Evolutionary conservation across 306 rosid genomes (phyloP), one percentile per base, ranked within the genome.

Genomic region (Cyamopsis tetragonoloba): DNA sequence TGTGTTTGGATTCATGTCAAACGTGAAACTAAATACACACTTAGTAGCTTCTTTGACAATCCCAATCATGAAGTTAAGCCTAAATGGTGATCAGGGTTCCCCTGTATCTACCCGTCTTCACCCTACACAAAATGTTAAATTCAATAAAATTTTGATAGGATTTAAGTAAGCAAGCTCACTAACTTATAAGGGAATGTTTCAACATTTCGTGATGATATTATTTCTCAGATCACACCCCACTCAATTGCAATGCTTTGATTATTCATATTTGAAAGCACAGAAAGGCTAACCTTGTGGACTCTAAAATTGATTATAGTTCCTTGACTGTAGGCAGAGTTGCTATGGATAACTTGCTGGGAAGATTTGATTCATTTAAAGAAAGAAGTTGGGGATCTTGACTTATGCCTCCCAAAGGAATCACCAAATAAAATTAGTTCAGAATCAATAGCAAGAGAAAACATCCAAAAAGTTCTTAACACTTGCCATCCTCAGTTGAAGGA

Each of bases 311-410:
- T 32, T 80, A 62, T 68, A 63, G 68, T 71, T 77, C 46, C 63
- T 31, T 63, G 72, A n/a, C 66, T 73, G 81, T 89, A 93, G 99
- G 96, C 84, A 15, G 86, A 86, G 73, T 63, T 80, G 14, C 65
- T 93, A 59, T 80, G 82, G 90, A 68, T 77, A 15, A 67, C 50
- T 65, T 90, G 97, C 83, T 75, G 76, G 81, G 73, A 77, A 69
- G 95, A 85, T 68, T 80, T 88, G 68, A 70, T 70, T 65, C 83
- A 70, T 69, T 74, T 82, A 76, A 80, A 71, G 71, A 80, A 83
- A 72, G 76, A 77, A 62, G 22, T 67, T 1, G 78, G 61, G 53
- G 82, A 76, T 66, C 55, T 64, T 50, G 81, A 73, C 24, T 64
- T 74, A n/a, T 77, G 88, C 80, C 74, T 81, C 42, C 67, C 73